Percentiles rank a stretch among this genome's conserved stretches.
Evolutionary conservation across 2,329 filamentous ascomycete species (phyloP).

Genomic region (Aspergillus ibericus): DNA sequence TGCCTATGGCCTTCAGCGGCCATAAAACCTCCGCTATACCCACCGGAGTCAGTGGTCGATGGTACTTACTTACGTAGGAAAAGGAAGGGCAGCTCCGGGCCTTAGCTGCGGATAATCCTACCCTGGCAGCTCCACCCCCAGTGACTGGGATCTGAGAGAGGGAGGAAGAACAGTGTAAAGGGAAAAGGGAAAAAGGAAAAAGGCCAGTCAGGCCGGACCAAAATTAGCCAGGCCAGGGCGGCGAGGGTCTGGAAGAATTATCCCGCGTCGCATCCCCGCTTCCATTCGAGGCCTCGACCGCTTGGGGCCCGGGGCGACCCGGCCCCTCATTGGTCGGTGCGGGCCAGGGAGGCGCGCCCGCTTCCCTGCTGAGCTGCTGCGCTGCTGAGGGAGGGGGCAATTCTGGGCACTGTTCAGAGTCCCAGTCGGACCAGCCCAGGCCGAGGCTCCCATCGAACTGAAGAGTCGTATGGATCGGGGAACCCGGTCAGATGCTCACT

Average conservation of each 20-base stretch:
- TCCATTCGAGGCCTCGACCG: slow-evolving; percentile 26
- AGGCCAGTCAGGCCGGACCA: slow-evolving; percentile 14
- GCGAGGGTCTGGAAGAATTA: slow-evolving; percentile 14
- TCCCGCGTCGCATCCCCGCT: slow-evolving; percentile 19
- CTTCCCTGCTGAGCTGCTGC: slow-evolving; percentile 13
- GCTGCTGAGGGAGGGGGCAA: slow-evolving; percentile 10
- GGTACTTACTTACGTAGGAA: background rate
- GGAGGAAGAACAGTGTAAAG: too few species aligned
- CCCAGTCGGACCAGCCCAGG: background rate
- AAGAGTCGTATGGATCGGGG: background rate
- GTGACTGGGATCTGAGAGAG: background rate
- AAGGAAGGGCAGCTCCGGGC: background rate
- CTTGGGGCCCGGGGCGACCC: slow-evolving; percentile 4
- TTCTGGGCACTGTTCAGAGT: background rate
- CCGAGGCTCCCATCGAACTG: slow-evolving; percentile 21
- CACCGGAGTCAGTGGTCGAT: too few species aligned
- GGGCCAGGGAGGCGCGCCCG: slow-evolving; percentile 15
- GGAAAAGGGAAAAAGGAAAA: background rate
- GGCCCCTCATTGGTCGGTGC: slow-evolving; percentile 16
- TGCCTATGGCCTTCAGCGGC: background rate
- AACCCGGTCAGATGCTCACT: slow-evolving; percentile 1
- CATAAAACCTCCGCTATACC: too few species aligned
- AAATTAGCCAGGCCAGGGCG: slow-evolving; percentile 16
- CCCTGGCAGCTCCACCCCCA: background rate
- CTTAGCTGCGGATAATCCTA: background rate